A percentile compares a stretch with the other conserved stretches of the same genome.
phyloP scores from a whole-genome alignment of 2,329 filamentous ascomycete species.

The Zalaria sp. region DNA sequence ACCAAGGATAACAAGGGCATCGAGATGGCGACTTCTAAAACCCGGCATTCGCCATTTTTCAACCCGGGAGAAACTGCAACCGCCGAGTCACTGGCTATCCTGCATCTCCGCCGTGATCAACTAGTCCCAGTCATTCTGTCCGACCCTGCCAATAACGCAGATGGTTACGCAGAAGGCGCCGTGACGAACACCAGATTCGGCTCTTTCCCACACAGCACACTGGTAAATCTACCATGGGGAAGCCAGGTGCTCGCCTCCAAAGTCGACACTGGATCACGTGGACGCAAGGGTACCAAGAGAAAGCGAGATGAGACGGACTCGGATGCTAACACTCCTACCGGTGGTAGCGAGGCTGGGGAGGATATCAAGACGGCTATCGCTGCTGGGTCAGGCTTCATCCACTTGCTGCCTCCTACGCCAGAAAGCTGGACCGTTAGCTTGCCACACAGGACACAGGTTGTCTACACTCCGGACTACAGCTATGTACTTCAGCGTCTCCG shows the following conservation, averaged over 20 bases:
- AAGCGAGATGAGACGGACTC: conserved; percentile 36
- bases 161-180: conserved; percentile 27
- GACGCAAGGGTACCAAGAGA: conserved; percentile 38
- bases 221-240: conserved; percentile 69
- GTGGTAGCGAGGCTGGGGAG: conserved; percentile 17
- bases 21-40: conserved; percentile 3
- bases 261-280: conserved; percentile 83
- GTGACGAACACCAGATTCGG: conserved; percentile 84
- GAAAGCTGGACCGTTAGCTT: conserved; percentile 71
- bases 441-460: conserved; percentile 72
- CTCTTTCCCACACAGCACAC: conserved; percentile 44
- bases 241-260: conserved; percentile 80
- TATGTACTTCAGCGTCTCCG: conserved; percentile 67
- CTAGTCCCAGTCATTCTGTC: conserved; percentile 56
- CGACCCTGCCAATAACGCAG: conserved; percentile 23
- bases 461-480: conserved; percentile 78
- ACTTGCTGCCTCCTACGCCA: conserved; percentile 64
- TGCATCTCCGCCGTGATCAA: conserved; percentile 80
- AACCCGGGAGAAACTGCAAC: conserved; percentile 50
- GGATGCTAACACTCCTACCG: conserved; percentile 4
- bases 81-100: conserved; percentile 58
- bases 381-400: conserved; percentile 56
- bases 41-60: conserved; percentile 58
- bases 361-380: conserved; percentile 36
- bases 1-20: too few species aligned